These are phyloP conservation scores for Aquanectria penicillioides DNA, from an alignment of 2,329 filamentous ascomycete species.

Conservation along the genomic window DNA sequence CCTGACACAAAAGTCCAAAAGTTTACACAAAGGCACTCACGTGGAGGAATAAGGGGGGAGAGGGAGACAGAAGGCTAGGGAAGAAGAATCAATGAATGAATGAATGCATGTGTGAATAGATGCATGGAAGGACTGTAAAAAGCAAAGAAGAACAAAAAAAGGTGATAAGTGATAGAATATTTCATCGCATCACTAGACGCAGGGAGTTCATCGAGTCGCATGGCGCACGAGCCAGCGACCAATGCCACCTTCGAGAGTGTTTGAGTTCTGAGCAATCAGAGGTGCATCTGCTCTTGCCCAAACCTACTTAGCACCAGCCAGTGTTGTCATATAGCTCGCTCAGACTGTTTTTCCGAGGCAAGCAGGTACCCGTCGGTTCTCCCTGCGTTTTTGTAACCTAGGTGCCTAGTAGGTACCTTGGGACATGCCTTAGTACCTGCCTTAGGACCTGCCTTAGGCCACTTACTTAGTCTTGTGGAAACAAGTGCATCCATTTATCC, in stretches of 20 bases:
- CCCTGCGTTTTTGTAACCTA: no score
- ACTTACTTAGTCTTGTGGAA: no score
- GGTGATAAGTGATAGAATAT: not conserved
- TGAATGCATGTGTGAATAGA: not conserved
- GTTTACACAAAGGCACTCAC: not conserved
- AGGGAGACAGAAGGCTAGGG: not conserved
- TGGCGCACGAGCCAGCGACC: not conserved
- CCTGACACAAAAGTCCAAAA: not conserved
- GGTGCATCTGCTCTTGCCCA: constrained; percentile 1
- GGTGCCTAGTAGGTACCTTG: no score
- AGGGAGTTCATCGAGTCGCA: not conserved
- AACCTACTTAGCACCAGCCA: not conserved
- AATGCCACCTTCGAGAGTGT: not conserved
- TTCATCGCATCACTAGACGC: not conserved
- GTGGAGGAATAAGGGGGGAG: not conserved
- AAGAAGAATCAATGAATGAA: not conserved
- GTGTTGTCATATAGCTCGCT: not conserved
- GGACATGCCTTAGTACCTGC: no score
- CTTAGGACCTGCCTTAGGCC: no score
- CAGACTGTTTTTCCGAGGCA: no score
- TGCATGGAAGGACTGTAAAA: no score
- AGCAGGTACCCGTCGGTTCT: no score
- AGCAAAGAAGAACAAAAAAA: no score
- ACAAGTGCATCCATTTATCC: no score
- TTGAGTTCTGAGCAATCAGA: not conserved